Percentiles rank a stretch among this genome's conserved stretches.
phyloP scores from a whole-genome alignment of 2,329 filamentous ascomycete species.

The Mollisiaceae sp. region DNA sequence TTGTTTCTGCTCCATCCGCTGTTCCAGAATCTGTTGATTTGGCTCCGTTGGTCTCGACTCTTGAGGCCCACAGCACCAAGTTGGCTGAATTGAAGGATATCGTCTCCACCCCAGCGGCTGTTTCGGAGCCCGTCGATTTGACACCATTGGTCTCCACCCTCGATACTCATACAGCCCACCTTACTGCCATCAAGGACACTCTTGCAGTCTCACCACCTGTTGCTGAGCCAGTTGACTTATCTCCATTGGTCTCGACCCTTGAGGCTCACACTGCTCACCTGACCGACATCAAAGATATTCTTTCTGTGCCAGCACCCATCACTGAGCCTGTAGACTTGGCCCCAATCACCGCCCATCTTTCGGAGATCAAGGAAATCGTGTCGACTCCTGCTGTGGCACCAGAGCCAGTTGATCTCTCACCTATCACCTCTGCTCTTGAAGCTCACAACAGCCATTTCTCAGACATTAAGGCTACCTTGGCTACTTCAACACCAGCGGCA shows the following conservation, averaged over 20 bases:
- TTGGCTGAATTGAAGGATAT: too few relatives aligned
- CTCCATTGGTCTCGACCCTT: constrained; percentile 20
- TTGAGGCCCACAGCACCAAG: too few relatives aligned
- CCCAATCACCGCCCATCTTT: constrained; percentile 11
- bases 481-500: constrained; percentile 11
- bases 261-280: constrained; percentile 22
- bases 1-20: too few relatives aligned
- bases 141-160: constrained; percentile 7
- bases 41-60: too few relatives aligned
- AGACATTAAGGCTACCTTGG: constrained; percentile 25
- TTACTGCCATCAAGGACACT: neutral
- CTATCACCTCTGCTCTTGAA: constrained; percentile 20
- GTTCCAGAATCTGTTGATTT: too few relatives aligned
- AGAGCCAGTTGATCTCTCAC: constrained; percentile 21
- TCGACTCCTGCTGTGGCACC: constrained; percentile 13
- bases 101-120: constrained; percentile 12
- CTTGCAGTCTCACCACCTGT: constrained; percentile 11
- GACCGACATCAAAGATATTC: constrained; percentile 24
- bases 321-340: constrained; percentile 21
- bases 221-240: constrained; percentile 15
- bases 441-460: constrained; percentile 16
- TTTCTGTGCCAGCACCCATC: constrained; percentile 13
- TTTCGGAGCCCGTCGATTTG: neutral
- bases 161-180: neutral
- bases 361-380: constrained; percentile 13